Percentiles rank a stretch among this genome's conserved stretches.
phyloP scores from a whole-genome alignment of 495 filamentous ascomycete species.

The Physcia stellaris region DNA sequence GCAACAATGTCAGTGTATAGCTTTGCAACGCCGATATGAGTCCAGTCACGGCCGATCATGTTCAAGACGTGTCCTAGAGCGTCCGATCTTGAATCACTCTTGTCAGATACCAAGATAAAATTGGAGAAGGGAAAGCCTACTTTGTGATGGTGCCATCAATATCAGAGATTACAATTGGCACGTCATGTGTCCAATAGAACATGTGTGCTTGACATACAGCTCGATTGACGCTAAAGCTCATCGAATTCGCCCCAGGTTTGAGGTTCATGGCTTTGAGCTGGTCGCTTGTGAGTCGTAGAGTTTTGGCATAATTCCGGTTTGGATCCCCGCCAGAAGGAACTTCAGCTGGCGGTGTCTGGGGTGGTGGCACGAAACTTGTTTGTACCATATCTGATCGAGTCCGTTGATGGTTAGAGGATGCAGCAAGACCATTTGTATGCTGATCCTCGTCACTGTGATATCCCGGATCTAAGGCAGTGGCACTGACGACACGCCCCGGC shows the following conservation, averaged over 20 bases:
- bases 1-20: conserved; percentile 88
- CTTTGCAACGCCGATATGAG: conserved; percentile 90
- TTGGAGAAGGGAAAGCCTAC: conserved; percentile 27
- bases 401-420: conserved; percentile 36
- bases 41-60: conserved; percentile 98
- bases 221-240: conserved; percentile 92
- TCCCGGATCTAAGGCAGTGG: conserved; percentile 81
- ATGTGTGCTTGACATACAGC: conserved; percentile 85
- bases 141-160: conserved; percentile 99
- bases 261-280: conserved; percentile 81
- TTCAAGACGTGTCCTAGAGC: conserved; percentile 94
- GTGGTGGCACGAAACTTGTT: conserved; percentile 55
- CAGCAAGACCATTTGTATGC: conserved; percentile 13
- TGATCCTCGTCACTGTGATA: conserved; percentile 75
- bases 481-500: conserved; percentile 41
- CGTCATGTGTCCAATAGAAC: conserved; percentile 82
- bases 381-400: conserved; percentile 58
- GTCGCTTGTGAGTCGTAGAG: conserved; percentile 86
- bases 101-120: too few species aligned
- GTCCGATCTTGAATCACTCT: conserved; percentile 70
- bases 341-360: conserved; percentile 54
- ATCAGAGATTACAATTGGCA: conserved; percentile 92
- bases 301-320: conserved; percentile 87
- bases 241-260: conserved; percentile 71
- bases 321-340: conserved; percentile 43